Percentiles rank a stretch among this genome's conserved stretches.
Conservation (phyloP, 2,329 filamentous ascomycete species). For the Bertia moriformis region DNA sequence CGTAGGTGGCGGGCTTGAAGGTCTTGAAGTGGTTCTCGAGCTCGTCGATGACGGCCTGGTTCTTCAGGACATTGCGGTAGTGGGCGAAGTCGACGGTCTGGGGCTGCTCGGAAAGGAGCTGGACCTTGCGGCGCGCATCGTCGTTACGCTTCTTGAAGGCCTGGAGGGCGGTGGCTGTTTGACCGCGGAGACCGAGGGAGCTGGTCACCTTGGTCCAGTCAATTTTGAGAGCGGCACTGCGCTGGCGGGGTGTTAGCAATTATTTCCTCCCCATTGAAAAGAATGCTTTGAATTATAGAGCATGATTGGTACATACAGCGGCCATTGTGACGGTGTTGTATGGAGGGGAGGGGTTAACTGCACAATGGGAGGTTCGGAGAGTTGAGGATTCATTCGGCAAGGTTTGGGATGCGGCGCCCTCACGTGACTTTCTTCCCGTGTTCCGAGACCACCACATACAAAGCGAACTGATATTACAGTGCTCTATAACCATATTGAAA, state of each 20-base stretch:
- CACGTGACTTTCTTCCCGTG: constrained; percentile 9
- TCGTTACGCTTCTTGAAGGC: constrained; percentile 99
- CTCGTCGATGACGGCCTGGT: constrained; percentile 87
- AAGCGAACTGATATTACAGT: neutral
- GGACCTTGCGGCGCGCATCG: constrained; percentile 87
- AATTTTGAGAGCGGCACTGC: constrained; percentile 96
- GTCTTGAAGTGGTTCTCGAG: constrained; percentile 87
- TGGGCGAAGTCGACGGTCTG: constrained; percentile 82
- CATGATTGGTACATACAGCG: constrained; percentile 38
- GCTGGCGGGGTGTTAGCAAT: constrained; percentile 35
- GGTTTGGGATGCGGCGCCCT: constrained; percentile 3
- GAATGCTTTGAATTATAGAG: no score
- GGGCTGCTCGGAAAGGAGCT: constrained; percentile 67
- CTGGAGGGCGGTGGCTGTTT: constrained; percentile 79
- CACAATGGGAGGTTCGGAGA: constrained; percentile 24
- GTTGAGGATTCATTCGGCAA: neutral
- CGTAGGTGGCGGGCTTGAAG: constrained; percentile 89
- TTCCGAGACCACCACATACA: constrained; percentile 9
- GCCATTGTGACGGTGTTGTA: constrained; percentile 42
- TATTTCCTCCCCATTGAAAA: no score
- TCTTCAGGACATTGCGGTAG: constrained; percentile 88
- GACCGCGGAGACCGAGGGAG: constrained; percentile 90
- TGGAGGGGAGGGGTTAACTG: constrained; percentile 29
- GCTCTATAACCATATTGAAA: neutral
- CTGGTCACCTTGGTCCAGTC: constrained; percentile 93